Evolutionary conservation across 148 eudicot species (phyloP), one percentile per base, ranked within the genome.

Genomic region (Polygonum maritimum): DNA sequence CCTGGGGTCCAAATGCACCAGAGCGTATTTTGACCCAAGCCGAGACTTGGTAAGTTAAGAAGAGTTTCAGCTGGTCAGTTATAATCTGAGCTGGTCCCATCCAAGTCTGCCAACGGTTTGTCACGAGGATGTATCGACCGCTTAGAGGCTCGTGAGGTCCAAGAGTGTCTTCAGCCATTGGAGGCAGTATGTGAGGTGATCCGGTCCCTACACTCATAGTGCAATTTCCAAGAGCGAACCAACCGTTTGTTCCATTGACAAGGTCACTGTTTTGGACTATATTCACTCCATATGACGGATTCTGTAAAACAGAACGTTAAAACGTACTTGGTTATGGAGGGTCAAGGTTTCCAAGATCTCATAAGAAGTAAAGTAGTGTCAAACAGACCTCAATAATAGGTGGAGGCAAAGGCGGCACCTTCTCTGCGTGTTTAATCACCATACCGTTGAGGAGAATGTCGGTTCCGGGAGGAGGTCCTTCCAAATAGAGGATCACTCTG

Each of bases 31-130:
- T 85, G 41, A 95, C 94, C 98, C 98, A 95, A 57, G 91, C 97
- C 10, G 97, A 90, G 21, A 95, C 90, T 80, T 95, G 98, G 77
- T 95, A 95, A 15, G 98, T 92, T 71, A 95, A 48, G 73, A 80
- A 95, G 48, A 90, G 92, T 80, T 88, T 80, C 10, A 95, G 40
- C 55, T 90, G 91, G 55, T 95, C 96, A 4, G 98, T 89, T 49
- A 95, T 90, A 65, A 87, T 86, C 86, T 95, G 98, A 78, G 97
- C 97, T 7, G 98, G 98, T 65, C 98, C 98, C 97, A 92, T 95
- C 98, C 98, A 95, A 41, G 80, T 86, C 80, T 95, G 96, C 22
- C 96, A 88, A 21, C 98, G 96, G 39, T 90, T 92, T 0, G 83
- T 90, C 60, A 83, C 93, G 75, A 83, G 85, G 67, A 95, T 90